Conservation (phyloP, 139 green algal species). For the Chlorella sp. region DNA sequence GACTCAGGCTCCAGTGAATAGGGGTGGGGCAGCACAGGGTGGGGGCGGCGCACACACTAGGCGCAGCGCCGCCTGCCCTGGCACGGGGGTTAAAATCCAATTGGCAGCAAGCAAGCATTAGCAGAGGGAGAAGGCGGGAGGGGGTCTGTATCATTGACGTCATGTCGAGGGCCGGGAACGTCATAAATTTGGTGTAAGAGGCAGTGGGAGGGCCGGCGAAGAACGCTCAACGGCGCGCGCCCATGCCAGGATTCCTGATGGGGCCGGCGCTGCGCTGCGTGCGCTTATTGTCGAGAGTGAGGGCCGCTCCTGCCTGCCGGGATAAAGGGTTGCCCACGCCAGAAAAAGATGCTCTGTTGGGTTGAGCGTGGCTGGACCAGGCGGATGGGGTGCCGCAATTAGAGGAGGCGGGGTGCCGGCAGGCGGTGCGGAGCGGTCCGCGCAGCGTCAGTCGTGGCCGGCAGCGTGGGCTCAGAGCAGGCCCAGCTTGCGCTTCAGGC, state of each 20-base stretch:
- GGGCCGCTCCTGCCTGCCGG: too few species aligned
- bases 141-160: not conserved
- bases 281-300: not conserved
- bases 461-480: constrained; percentile 19
- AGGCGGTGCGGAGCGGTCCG: not conserved
- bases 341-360: too few species aligned
- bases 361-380: too few species aligned
- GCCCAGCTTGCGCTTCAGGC: constrained; percentile 28
- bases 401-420: not conserved
- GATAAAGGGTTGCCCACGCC: too few species aligned
- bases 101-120: not conserved
- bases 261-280: not conserved
- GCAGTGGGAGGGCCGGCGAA: constrained; percentile 4
- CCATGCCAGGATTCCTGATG: not conserved
- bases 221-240: not conserved
- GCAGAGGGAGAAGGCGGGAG: not conserved
- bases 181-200: not conserved
- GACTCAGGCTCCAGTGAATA: too few species aligned
- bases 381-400: too few species aligned
- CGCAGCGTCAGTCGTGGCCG: not conserved
- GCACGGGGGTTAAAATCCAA: not conserved
- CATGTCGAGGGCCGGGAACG: not conserved
- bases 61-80: not conserved
- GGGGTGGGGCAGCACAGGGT: too few species aligned
- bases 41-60: not conserved